phyloP scores from a whole-genome alignment of 441 rosid genomes.

The Aquilaria agallochum region DNA sequence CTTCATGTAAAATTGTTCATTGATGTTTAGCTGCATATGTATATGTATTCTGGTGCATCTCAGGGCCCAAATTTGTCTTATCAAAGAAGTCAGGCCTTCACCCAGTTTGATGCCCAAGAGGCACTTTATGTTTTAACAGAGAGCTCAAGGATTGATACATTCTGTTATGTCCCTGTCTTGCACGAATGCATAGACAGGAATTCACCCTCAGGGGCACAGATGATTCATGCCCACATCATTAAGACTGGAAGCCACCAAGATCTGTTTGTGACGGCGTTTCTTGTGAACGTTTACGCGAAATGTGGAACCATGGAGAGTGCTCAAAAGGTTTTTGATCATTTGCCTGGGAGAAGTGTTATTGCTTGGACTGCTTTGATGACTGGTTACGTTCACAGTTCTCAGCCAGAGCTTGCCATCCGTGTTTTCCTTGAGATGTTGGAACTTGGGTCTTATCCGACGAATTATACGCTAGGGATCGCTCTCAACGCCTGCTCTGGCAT shows the following conservation, averaged over 20 bases:
- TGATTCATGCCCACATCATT: conserved; percentile 43
- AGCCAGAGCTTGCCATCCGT: conserved; percentile 33
- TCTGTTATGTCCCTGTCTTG: conserved; percentile 38
- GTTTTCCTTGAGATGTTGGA: conserved; percentile 41
- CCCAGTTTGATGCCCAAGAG: conserved; percentile 28
- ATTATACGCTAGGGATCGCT: conserved; percentile 37
- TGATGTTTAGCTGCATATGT: conserved; percentile 12
- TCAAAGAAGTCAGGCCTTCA: conserved; percentile 18
- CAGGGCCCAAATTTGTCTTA: conserved; percentile 29
- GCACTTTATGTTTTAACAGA: conserved; percentile 29
- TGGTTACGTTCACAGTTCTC: conserved; percentile 41
- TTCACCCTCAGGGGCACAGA: conserved; percentile 25
- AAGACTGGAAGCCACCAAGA: conserved; percentile 36
- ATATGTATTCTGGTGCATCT: neutral
- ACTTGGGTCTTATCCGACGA: conserved; percentile 39
- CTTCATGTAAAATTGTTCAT: neutral
- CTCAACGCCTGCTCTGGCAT: conserved; percentile 43
- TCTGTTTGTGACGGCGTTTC: conserved; percentile 31
- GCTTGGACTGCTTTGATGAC: conserved; percentile 49
- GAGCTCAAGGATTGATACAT: conserved; percentile 18
- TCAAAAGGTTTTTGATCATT: conserved; percentile 25
- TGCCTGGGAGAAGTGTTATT: conserved; percentile 30
- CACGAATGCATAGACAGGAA: conserved; percentile 39
- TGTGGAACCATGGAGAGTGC: conserved; percentile 38
- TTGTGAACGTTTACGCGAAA: conserved; percentile 46